phyloP scores from a whole-genome alignment of 1,284 basidiomycete genomes.

The Ceratorhiza oryzae-sativae region DNA sequence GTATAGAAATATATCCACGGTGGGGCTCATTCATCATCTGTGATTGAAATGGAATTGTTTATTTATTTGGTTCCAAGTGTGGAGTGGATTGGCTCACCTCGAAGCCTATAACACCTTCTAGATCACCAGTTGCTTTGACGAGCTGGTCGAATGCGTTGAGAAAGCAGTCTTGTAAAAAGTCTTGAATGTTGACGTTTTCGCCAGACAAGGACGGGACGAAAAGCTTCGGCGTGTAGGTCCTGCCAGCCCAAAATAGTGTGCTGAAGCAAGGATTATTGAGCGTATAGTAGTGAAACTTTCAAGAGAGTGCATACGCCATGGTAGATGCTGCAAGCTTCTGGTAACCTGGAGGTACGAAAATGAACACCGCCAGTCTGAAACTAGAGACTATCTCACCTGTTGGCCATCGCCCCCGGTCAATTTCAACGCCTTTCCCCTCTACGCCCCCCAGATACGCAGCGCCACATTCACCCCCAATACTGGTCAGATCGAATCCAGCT shows the following conservation, averaged over 20 bases:
- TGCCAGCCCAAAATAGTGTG: constrained; percentile 90
- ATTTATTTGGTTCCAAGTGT: not conserved
- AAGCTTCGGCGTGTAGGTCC: constrained; percentile 81
- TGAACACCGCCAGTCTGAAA: too few relatives aligned
- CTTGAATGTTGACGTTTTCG: constrained; percentile 70
- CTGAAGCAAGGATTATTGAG: constrained; percentile 28
- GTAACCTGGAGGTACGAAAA: constrained; percentile 61
- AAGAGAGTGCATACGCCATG: constrained; percentile 70
- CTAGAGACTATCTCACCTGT: constrained; percentile 52
- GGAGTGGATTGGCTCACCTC: constrained; percentile 63
- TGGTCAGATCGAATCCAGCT: constrained; percentile 79
- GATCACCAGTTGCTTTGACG: constrained; percentile 69
- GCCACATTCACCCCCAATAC: constrained; percentile 74
- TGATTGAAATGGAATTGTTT: not conserved
- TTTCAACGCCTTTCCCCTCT: constrained; percentile 58
- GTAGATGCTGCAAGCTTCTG: constrained; percentile 87
- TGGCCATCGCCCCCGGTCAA: constrained; percentile 85
- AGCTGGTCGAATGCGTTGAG: constrained; percentile 79
- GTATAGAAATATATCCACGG: constrained; percentile 85
- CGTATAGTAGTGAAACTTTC: not conserved
- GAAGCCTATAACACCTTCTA: constrained; percentile 87
- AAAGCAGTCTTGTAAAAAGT: constrained; percentile 84
- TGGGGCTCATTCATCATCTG: constrained; percentile 97
- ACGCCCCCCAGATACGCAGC: constrained; percentile 87
- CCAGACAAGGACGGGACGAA: constrained; percentile 51